Evolutionary conservation across 495 filamentous ascomycete species (phyloP), one percentile per base, ranked within the genome.

Genomic region (Talaromyces proteolyticus): DNA sequence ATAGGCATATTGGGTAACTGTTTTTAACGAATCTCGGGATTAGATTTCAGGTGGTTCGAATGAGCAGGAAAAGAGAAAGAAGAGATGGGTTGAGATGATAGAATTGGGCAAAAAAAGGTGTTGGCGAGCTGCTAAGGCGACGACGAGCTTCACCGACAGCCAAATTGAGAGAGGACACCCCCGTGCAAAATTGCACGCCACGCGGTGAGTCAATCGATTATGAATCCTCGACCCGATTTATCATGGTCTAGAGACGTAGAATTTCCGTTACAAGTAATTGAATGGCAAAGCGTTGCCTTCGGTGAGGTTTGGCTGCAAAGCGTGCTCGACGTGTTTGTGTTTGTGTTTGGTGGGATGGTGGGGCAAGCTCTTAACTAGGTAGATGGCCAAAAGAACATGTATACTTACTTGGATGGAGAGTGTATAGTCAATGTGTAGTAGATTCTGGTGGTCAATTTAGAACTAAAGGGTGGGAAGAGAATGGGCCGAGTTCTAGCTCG

Each of bases 1-100:
- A 99, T 97, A 64, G 85, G 76, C 94, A 97, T 99, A 51, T 60
- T 89, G 69, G 55, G 46, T 57, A 47, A 60, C 52, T 63, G 23
- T 23, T 50, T 51, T 57, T 29, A 40, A 48, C n/a, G 44, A 16
- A 25, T n/a, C 3, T 16, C 37, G 24, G 40, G 45, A 47, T 12
- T 43, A 38, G 22, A 19, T 18, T 20, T 34, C 36, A 50, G 34
- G 43, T 4, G 24, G 19, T 40, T 44, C 43, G 24, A 40, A 53
- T 42, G 48, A 51, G 37, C 41, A 52, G 54, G 42, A 51, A 59
- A 58, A 54, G 49, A 55, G 63, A 42, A 29, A 49, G 23, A 50
- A 45, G 42, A 50, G 47, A 52, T 53, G 45, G 53, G 40, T 38
- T 34, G 49, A 3, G 44, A 58, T 57, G 47, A 56, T 49, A 43